Evolutionary conservation across 305 asterid species (phyloP), one percentile per base, ranked within the genome.

Genomic region (Euphrasia arctica): DNA sequence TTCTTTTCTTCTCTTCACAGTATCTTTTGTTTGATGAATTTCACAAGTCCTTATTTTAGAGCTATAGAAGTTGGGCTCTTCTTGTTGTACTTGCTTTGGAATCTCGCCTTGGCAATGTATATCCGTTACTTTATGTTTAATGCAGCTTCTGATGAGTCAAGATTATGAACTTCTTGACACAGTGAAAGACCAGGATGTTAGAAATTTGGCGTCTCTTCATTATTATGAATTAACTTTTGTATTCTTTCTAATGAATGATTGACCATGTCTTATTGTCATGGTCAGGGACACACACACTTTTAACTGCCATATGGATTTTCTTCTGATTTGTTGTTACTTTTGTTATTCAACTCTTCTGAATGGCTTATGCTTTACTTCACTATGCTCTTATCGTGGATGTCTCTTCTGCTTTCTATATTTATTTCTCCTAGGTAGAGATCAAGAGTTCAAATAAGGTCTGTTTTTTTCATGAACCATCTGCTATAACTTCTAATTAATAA

Each of bases 21-120:
- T 31, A 9, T 51, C 3, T 45, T 51, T 43, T 10, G n/a, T 7
- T 22, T 15, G 29, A 59, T 25, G 9, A 43, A 49, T 12, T 15
- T 41, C 9, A 62, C 36, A 28, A 59, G 31, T 32, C 51, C 27
- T 32, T 43, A 59, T 68, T 60, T 65, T 29, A 50, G 69, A 42
- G 58, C 61, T 47, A 7, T 42, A 48, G 62, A 10, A 5, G 58
- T 56, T 55, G 18, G 50, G 42, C 42, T 34, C 42, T 34, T 34
- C 42, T 34, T 34, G 42, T 5, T 45, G 39, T 67, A 60, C 55
- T 55, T 47, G 54, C 22, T 70, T 70, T 64, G 56, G 36, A 5
- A 34, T 34, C 9, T 34, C 42, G 9, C 42, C 42, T 34, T 34
- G 42, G 42, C 9, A 34, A 34, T 34, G 42, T 0, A 0, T 4